Evolutionary conservation across 1,284 basidiomycete genomes (phyloP).

Genomic region (Sanghuangporus weigelae): DNA sequence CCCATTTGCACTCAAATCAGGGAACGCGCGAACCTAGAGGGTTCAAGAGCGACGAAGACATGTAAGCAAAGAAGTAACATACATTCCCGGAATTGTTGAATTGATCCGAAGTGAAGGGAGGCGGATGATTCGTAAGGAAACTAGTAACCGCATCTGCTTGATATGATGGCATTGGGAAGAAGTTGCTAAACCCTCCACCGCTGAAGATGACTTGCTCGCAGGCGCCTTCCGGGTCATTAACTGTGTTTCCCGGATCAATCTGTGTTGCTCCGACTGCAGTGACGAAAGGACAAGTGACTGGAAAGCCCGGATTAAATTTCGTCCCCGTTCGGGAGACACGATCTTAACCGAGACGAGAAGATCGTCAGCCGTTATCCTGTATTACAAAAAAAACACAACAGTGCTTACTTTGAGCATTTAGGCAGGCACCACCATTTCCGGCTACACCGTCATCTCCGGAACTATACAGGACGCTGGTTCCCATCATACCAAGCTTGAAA

Average conservation of each 20-base stretch:
- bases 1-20: constrained; percentile 21
- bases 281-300: constrained; percentile 30
- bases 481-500: constrained; percentile 36
- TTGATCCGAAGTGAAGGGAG: constrained; percentile 25
- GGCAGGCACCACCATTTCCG: constrained; percentile 8
- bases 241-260: constrained; percentile 21
- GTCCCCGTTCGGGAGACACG: background rate
- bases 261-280: constrained; percentile 34
- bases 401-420: constrained; percentile 4
- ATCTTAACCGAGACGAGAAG: background rate
- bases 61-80: constrained; percentile 12
- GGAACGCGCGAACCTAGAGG: constrained; percentile 22
- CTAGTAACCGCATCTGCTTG: constrained; percentile 25
- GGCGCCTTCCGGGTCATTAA: constrained; percentile 23
- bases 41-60: background rate
- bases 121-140: constrained; percentile 26
- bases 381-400: background rate
- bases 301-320: constrained; percentile 21
- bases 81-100: constrained; percentile 28
- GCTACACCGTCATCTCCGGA: constrained; percentile 27
- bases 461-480: constrained; percentile 38
- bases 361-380: background rate
- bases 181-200: constrained; percentile 33
- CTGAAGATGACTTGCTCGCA: constrained; percentile 26
- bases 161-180: constrained; percentile 30